These are phyloP conservation scores for Hansenula anomala DNA, from an alignment of 1,139 yeast genomes.

Conservation along the genomic window DNA sequence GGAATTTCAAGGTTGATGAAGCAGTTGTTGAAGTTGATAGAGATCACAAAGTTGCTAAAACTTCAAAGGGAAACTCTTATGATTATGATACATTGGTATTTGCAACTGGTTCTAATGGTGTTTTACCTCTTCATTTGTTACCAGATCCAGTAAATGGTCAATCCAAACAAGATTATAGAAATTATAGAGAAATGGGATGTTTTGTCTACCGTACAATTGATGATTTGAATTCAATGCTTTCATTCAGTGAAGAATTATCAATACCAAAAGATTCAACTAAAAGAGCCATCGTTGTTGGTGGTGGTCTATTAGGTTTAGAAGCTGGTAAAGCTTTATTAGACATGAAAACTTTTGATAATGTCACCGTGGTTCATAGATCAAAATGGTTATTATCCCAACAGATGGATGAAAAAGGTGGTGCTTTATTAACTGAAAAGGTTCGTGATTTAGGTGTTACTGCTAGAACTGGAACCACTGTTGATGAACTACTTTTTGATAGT, in stretches of 20 bases:
- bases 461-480: constrained; percentile 24
- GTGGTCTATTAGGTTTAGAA: constrained; percentile 30
- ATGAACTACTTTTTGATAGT: constrained; percentile 20
- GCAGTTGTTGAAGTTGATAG: constrained; percentile 22
- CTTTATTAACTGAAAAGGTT: constrained; percentile 25
- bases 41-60: constrained; percentile 18
- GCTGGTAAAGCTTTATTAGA: constrained; percentile 32
- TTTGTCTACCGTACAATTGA: constrained; percentile 30
- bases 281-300: constrained; percentile 30
- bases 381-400: constrained; percentile 30
- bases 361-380: constrained; percentile 28
- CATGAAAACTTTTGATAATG: constrained; percentile 23
- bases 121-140: constrained; percentile 22
- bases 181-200: constrained; percentile 25
- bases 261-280: constrained; percentile 8
- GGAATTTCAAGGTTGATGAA: constrained; percentile 28
- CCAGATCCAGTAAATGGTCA: constrained; percentile 14
- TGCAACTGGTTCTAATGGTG: constrained; percentile 29
- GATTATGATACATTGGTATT: constrained; percentile 26
- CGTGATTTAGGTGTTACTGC: constrained; percentile 26
- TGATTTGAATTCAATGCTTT: constrained; percentile 26
- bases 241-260: constrained; percentile 16
- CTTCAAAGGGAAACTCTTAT: constrained; percentile 19
- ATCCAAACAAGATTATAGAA: constrained; percentile 5
- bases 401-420: constrained; percentile 29